These are phyloP conservation scores for Epichloe festucae DNA, from an alignment of 2,329 filamentous ascomycete genomes.

Conservation along the genomic window DNA sequence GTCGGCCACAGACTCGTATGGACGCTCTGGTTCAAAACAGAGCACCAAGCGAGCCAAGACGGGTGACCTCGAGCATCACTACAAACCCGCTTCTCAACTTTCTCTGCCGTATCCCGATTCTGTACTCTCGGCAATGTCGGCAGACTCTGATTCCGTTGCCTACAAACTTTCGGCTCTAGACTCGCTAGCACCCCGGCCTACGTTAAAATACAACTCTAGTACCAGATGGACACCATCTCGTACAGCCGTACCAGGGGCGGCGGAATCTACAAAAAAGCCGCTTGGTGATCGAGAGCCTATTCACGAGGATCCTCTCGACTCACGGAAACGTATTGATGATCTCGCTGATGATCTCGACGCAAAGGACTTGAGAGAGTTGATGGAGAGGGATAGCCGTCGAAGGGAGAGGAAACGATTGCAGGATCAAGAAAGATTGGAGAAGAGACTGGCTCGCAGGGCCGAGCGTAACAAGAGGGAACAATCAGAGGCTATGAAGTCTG, in stretches of 20 bases:
- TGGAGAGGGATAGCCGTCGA: slow-evolving; percentile 78
- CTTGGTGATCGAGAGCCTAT: slow-evolving; percentile 39
- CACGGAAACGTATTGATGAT: slow-evolving; percentile 51
- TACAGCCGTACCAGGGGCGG: slow-evolving; percentile 32
- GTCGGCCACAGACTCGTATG: slow-evolving; percentile 44
- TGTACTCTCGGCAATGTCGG: slow-evolving; percentile 63
- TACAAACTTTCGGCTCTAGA: slow-evolving; percentile 73
- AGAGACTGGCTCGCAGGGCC: slow-evolving; percentile 49
- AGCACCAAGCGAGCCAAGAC: slow-evolving; percentile 55
- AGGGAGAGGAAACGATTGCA: slow-evolving; percentile 58
- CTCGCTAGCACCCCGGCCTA: slow-evolving; percentile 74
- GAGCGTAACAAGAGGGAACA: slow-evolving; percentile 52
- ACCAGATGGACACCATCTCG: slow-evolving; percentile 41
- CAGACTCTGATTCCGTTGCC: slow-evolving; percentile 54
- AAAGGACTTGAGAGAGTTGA: slow-evolving; percentile 68
- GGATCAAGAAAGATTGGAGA: slow-evolving; percentile 55
- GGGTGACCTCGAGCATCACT: slow-evolving; percentile 36
- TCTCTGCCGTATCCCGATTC: slow-evolving; percentile 65
- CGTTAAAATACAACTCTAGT: slow-evolving; percentile 59
- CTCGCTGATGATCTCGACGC: slow-evolving; percentile 79
- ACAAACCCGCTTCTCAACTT: slow-evolving; percentile 54
- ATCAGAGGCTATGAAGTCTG: slow-evolving; percentile 37
- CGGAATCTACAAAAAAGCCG: slow-evolving; percentile 38
- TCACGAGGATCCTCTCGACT: slow-evolving; percentile 46
- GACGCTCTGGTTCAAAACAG: slow-evolving; percentile 46